Conservation (phyloP, 1,139 yeast species). For the Schizosaccharomyces versatilis region DNA sequence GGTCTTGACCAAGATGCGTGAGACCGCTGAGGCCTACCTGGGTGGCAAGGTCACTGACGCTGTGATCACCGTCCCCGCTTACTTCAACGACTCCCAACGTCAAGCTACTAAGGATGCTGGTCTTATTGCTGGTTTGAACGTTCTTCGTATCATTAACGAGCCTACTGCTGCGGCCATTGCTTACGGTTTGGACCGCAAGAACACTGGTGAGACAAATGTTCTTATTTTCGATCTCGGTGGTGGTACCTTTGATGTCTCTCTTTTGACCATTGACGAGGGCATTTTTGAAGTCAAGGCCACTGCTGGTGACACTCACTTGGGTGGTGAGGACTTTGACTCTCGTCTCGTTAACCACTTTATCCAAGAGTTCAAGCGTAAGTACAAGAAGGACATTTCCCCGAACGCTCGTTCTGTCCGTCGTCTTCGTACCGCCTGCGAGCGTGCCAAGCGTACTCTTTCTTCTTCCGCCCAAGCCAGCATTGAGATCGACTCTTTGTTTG, state of each 20-base stretch:
- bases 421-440: conserved; percentile 96
- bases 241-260: conserved; percentile 96
- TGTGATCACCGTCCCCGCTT: conserved; percentile 85
- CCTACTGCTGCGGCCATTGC: conserved; percentile 96
- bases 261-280: conserved; percentile 94
- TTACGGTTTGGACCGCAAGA: conserved; percentile 88
- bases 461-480: conserved; percentile 91
- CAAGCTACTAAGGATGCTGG: conserved; percentile 96
- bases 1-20: conserved; percentile 88
- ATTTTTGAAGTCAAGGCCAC: conserved; percentile 98
- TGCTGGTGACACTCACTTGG: conserved; percentile 99
- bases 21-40: conserved; percentile 79
- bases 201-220: conserved; percentile 63
- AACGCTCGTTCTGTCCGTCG: conserved; percentile 96
- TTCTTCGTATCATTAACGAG: conserved; percentile 81
- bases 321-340: conserved; percentile 99
- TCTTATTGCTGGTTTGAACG: conserved; percentile 87
- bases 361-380: conserved; percentile 90
- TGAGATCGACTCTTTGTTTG: conserved; percentile 89
- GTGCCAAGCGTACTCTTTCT: conserved; percentile 97
- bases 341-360: conserved; percentile 85
- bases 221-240: conserved; percentile 93
- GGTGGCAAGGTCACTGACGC: conserved; percentile 74
- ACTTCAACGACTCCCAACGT: conserved; percentile 89
- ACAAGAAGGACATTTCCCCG: conserved; percentile 72